Percentiles rank a stretch among this genome's conserved stretches.
Conservation (phyloP, 75 land plant species). For the Pinus taeda region DNA sequence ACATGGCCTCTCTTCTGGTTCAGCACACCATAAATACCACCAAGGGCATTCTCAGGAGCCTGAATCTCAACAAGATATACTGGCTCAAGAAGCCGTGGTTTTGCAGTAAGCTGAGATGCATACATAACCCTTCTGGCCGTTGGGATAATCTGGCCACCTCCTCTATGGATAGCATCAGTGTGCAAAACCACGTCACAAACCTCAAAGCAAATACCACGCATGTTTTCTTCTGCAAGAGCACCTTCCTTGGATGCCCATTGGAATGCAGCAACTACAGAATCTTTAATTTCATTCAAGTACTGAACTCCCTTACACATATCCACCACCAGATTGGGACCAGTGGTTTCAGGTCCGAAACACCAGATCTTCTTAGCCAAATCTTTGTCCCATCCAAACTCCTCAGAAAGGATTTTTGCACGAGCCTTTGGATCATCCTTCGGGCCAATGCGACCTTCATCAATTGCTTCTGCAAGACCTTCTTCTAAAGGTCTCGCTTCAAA, state of each 20-base stretch:
- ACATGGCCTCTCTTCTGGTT: conserved; percentile 73
- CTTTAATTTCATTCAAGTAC: no score
- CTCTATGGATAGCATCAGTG: conserved; percentile 72
- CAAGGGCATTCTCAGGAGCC: conserved; percentile 60
- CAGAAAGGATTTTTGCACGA: conserved; percentile 44
- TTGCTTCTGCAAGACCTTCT: conserved; percentile 63
- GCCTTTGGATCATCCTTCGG: conserved; percentile 66
- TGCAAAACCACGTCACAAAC: conserved; percentile 72
- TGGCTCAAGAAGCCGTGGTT: conserved; percentile 52
- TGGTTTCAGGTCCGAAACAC: conserved; percentile 46
- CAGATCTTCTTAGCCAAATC: conserved; percentile 67
- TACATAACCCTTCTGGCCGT: conserved; percentile 64
- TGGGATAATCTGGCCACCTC: conserved; percentile 68
- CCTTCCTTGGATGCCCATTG: conserved; percentile 84
- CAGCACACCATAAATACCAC: conserved; percentile 58
- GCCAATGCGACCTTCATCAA: conserved; percentile 73
- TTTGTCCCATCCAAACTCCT: conserved; percentile 73
- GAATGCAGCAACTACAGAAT: conserved; percentile 29
- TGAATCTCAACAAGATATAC: conserved; percentile 63
- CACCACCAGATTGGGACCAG: conserved; percentile 43
- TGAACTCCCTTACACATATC: conserved; percentile 75
- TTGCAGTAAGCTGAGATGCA: conserved; percentile 58
- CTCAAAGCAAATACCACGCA: conserved; percentile 68
- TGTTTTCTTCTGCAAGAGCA: conserved; percentile 9
- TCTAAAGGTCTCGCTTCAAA: conserved; percentile 39